These are phyloP conservation scores for Populus hybrid DNA, from an alignment of 441 rosid genomes.

Conservation along the genomic window DNA sequence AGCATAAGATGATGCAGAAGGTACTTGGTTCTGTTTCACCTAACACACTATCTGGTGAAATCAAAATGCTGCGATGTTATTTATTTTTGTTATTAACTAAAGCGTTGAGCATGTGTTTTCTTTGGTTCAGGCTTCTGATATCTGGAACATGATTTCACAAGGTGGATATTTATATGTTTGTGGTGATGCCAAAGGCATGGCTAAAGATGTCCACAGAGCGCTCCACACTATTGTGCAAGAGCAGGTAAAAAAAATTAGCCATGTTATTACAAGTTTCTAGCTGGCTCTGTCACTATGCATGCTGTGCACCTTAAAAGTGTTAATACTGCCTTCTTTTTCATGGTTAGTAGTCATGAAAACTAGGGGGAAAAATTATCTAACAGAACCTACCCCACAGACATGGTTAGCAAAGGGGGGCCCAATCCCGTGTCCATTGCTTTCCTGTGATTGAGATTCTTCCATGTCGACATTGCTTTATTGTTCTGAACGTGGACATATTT, in stretches of 20 bases:
- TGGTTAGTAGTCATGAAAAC: not conserved
- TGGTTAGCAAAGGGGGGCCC: not conserved
- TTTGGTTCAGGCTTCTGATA: slow-evolving; percentile 40
- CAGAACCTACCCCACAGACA: not conserved
- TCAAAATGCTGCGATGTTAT: not conserved
- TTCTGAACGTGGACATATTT: not conserved
- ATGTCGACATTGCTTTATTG: not conserved
- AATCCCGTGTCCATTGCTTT: not conserved
- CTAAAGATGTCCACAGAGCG: slow-evolving; percentile 64
- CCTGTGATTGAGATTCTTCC: not conserved
- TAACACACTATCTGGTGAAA: not conserved
- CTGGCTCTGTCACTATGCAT: not conserved
- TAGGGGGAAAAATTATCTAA: not conserved
- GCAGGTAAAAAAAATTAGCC: slow-evolving; percentile 35
- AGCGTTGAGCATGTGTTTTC: not conserved
- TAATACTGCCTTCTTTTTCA: not conserved
- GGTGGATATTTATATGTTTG: slow-evolving; percentile 30
- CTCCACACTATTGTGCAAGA: slow-evolving; percentile 57
- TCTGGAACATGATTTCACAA: slow-evolving; percentile 55
- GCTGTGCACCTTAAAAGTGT: not conserved
- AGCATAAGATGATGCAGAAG: slow-evolving; percentile 92
- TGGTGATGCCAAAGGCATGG: slow-evolving; percentile 87
- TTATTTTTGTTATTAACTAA: not conserved
- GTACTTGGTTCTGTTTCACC: slow-evolving; percentile 34
- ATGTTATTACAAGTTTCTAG: not conserved